phyloP scores from a whole-genome alignment of 169 alveolate species.

The Plasmodium cynomolgi region DNA sequence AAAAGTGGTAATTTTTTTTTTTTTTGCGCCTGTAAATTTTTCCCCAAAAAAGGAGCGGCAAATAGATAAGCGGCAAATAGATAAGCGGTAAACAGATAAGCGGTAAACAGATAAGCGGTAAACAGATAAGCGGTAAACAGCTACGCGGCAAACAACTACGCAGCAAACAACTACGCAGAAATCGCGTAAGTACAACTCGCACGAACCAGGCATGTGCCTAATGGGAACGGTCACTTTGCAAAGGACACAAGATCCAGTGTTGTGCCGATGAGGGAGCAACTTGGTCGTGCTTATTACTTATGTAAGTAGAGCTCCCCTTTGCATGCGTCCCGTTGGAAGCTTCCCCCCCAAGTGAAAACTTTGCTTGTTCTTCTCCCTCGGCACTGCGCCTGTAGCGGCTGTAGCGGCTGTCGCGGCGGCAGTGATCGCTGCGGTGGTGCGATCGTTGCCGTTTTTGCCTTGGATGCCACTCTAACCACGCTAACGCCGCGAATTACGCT shows the following conservation, averaged over 20 bases:
- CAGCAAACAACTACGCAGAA: not conserved
- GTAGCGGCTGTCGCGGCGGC: too few species aligned
- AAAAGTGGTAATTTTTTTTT: not conserved
- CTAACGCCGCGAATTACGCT: not conserved
- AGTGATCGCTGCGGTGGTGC: not conserved
- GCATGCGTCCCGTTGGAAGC: not conserved
- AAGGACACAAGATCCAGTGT: not conserved
- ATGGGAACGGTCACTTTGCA: too few species aligned
- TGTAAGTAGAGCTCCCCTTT: not conserved
- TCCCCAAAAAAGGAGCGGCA: not conserved
- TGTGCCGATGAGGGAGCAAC: not conserved
- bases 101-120: too few species aligned
- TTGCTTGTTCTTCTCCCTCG: not conserved
- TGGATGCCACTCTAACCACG: too few species aligned
- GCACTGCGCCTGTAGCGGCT: not conserved
- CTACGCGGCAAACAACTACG: too few species aligned
- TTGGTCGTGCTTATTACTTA: not conserved
- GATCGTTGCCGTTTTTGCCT: not conserved
- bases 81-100: too few species aligned
- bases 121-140: too few species aligned
- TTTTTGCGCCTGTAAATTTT: not conserved
- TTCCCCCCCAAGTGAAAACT: not conserved
- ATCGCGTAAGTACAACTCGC: not conserved
- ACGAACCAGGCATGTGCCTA: not conserved
- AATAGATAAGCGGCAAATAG: too few species aligned